A percentile compares a stretch with the other conserved stretches of the same genome.
Conservation (phyloP, 2,329 filamentous ascomycete species). For the Didymella lethalis region DNA sequence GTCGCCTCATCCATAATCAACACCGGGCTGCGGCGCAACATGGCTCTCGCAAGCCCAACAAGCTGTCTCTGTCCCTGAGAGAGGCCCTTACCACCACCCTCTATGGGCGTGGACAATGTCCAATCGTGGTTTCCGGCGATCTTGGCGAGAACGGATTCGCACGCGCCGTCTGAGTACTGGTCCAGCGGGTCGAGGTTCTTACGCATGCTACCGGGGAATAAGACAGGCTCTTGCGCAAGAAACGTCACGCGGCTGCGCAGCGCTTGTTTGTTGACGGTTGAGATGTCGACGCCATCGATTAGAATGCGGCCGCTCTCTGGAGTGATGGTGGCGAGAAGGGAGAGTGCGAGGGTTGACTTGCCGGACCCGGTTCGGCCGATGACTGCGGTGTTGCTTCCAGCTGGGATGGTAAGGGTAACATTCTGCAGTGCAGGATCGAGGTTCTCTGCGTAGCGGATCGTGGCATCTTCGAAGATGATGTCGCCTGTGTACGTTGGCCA, state of each 20-base stretch:
- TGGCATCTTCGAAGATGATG: conserved; percentile 78
- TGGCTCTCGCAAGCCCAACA: conserved; percentile 69
- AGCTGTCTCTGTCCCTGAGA: conserved; percentile 72
- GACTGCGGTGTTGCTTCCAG: conserved; percentile 78
- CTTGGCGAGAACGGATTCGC: conserved; percentile 61
- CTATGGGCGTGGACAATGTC: conserved; percentile 64
- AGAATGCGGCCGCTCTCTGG: conserved; percentile 64
- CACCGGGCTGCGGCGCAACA: conserved; percentile 67
- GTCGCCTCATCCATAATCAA: conserved; percentile 73
- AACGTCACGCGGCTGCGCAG: conserved; percentile 71
- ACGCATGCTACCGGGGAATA: conserved; percentile 69
- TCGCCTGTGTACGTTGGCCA: conserved; percentile 79
- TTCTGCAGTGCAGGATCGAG: conserved; percentile 75
- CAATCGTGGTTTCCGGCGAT: conserved; percentile 65
- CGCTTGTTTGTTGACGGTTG: conserved; percentile 65
- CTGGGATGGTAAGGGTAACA: conserved; percentile 77
- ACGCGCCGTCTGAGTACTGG: conserved; percentile 65
- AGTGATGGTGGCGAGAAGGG: conserved; percentile 63
- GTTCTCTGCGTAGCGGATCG: conserved; percentile 79
- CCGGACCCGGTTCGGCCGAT: conserved; percentile 80
- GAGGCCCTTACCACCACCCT: conserved; percentile 68
- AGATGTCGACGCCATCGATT: conserved; percentile 68
- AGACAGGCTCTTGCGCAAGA: conserved; percentile 71
- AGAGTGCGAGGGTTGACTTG: conserved; percentile 77
- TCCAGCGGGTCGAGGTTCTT: conserved; percentile 69